These are phyloP conservation scores for Claviceps humidiphila DNA, from an alignment of 2,329 filamentous ascomycete genomes.

Conservation along the genomic window DNA sequence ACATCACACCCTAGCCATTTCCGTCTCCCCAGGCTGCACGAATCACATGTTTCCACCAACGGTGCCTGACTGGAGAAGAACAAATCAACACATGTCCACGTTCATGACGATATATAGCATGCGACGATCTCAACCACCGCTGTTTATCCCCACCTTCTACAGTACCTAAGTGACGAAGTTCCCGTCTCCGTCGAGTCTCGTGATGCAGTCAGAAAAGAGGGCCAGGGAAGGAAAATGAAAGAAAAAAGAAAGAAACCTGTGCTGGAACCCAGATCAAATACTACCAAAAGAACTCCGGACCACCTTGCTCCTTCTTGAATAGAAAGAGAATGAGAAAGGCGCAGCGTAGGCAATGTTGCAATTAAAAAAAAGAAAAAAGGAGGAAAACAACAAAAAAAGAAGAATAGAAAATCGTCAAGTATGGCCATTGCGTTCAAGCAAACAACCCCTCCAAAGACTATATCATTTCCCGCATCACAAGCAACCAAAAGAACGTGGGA, in stretches of 20 bases:
- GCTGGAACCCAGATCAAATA: slow-evolving; percentile 2
- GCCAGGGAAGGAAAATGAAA: neutral
- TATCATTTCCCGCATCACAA: neutral
- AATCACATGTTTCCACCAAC: neutral
- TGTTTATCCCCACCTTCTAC: neutral
- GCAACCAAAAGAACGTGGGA: neutral
- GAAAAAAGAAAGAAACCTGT: neutral
- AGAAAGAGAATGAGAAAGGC: slow-evolving; percentile 8
- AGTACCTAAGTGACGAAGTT: slow-evolving; percentile 3
- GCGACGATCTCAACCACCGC: neutral
- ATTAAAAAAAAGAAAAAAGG: neutral
- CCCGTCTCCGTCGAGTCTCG: neutral
- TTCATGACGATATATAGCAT: neutral
- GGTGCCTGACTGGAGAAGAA: neutral
- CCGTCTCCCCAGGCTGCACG: neutral
- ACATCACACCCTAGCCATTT: neutral
- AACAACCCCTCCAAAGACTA: neutral
- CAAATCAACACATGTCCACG: neutral
- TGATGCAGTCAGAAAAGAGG: slow-evolving; percentile 12
- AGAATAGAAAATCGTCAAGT: slow-evolving; percentile 4
- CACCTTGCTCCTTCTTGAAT: slow-evolving; percentile 27
- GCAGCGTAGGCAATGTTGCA: slow-evolving; percentile 12
- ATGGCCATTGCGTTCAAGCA: neutral
- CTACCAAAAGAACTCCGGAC: slow-evolving; percentile 29
- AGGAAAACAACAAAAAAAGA: neutral